Evolutionary conservation across 352 stramenopile species (phyloP).

Genomic region (Phytophthora cryptogea): DNA sequence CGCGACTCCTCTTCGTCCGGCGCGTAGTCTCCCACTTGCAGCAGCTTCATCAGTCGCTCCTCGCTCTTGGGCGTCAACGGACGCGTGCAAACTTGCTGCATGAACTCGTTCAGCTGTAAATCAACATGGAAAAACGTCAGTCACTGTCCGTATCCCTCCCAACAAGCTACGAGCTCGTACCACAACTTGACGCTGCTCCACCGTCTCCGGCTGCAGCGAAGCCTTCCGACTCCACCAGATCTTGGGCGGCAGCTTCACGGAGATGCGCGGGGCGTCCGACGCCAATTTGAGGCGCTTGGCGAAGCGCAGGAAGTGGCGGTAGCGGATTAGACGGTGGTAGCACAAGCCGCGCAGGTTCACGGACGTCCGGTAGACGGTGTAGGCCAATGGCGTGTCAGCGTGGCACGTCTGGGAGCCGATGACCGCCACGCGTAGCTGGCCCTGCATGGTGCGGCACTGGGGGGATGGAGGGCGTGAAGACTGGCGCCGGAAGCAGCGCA

Average conservation of each 20-base stretch:
- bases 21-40: conserved; percentile 63
- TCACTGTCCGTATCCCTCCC: neutral
- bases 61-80: conserved; percentile 49
- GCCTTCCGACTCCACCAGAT: conserved; percentile 64
- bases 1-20: conserved; percentile 30
- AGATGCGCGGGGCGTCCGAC: conserved; percentile 15
- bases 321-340: conserved; percentile 75
- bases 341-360: conserved; percentile 67
- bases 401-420: conserved; percentile 64
- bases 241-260: conserved; percentile 49
- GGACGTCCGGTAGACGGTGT: conserved; percentile 77
- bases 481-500: conserved; percentile 13
- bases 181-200: conserved; percentile 74
- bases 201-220: conserved; percentile 55
- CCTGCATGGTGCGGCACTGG: conserved; percentile 27
- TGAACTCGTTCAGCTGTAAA: conserved; percentile 65
- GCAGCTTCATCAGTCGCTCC: conserved; percentile 55
- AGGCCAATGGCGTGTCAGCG: conserved; percentile 40
- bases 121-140: conserved; percentile 1
- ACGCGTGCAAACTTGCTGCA: conserved; percentile 52
- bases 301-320: conserved; percentile 63
- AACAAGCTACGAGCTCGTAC: conserved; percentile 24
- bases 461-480: conserved; percentile 3
- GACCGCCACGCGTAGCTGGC: conserved; percentile 62
- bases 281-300: conserved; percentile 49